Base-by-base conservation (phyloP, 805 yeast species). In the Metschnikowia peoriensis region DNA sequence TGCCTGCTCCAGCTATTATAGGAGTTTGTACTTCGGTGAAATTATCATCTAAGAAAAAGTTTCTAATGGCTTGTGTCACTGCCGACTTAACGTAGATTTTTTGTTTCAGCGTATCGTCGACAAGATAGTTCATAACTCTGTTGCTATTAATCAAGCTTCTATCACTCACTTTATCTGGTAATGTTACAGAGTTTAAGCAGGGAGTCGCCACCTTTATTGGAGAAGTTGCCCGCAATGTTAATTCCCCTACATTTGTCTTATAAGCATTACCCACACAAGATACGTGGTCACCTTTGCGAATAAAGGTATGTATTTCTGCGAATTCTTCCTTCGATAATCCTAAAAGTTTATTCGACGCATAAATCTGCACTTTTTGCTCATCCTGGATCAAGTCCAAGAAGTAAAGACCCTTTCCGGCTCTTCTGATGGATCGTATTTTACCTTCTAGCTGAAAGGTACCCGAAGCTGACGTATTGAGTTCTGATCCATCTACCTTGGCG, bases 11-110 rank as follows among this genome's bases (percentile, higher is more conserved):
- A 0, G 90, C 81, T 11, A 94, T 68, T 1, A 91, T 80, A 0
- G 99, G 99, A 0, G 99, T 94, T 47, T 86, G 88, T 0, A 94
- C 96, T 66, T 91, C 97, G 2, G 88, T 55, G 58, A 91, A 94
- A 1, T 74, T 82, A 22, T 72, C 69, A 0, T 63, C 60, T 40
- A 76, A 74, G 17, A 93, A 76, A 60, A 81, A 91, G 1, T 63
- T 56, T 22, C 97, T 71, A 4, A 93, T 72, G 1, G 77, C 65
- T 10, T 74, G 72, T 1, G 85, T 73, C 1, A 91, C 71, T n/a
- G 70, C 61, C 1, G 85, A 77, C 55, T 93, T 79, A 1, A 83
- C 75, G 7, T 73, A 40, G 1, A 82, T 70, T 0, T 78, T 68
- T 2, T 79, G 75, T 41, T 75, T 68, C 1, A 87, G 76, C 14